Base-by-base conservation (phyloP, 371 early-diverging fungal genomes). In the Ordospora colligata region DNA sequence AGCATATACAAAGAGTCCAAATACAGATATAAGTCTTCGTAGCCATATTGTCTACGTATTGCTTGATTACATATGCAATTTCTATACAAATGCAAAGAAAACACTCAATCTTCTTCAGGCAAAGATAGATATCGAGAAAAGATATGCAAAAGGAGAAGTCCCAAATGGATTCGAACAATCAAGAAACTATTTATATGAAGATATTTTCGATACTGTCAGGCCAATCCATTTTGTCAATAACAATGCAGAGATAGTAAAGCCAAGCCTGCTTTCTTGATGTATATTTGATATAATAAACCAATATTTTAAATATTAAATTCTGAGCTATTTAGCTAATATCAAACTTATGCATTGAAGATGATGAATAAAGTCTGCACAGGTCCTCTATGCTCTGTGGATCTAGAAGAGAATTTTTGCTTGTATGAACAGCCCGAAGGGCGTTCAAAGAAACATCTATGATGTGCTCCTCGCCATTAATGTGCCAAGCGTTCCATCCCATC, bases 401-500 rank as follows among this genome's bases (percentile, higher is more conserved):
- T 5, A 32, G 1, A 1, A 32, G 32, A 32, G 32, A 32, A 32
- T 32, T 32, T 32, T 5, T 32, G 32, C 2, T 5, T 32, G 32
- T 32, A 5, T 32, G 32, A 1, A 32, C 32, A 5, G 32, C 32
- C 2, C 32, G 32, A 32, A 32, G 32, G 5, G 32, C 32, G 5
- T 32, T 32, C 32, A 32, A 32, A 32, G 58, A 58, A 19, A 58
- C 58, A 37, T 58, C 37, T 12, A 58, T 27, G 17, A 58, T 58
- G 14, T 58, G 27, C 7, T 17, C 12, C 1, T 58, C 58, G 7
- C n/a, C 17, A 37, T 22, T 58, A 14, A 58, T 58, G 14, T 37
- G 37, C 14, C 8, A 12, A 11, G 21, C 74, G 9, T 69, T 74
- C 80, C 80, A 80, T 25, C 80, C 80, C 4, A 44, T 10, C 37